Base-by-base conservation (phyloP, 2,329 filamentous ascomycete species). In the Trichophaea hybrida region DNA sequence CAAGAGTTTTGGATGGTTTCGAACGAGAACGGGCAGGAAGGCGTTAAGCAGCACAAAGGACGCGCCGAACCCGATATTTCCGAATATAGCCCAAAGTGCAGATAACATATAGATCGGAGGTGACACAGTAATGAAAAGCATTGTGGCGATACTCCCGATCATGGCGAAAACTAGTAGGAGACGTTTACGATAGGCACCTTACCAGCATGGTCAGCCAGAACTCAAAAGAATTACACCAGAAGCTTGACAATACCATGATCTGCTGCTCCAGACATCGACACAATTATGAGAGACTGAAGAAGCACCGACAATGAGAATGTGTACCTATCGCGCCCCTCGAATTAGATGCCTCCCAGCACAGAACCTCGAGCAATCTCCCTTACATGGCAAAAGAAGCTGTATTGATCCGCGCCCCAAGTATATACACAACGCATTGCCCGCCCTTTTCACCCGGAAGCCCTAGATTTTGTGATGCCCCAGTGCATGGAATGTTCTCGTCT, bases 11-110 rank as follows among this genome's bases (percentile, higher is more conserved):
- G 86, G 84, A 71, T 97, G 89, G 70, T 94, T 83, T 51, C 91
- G 81, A 59, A 97, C 93, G 7, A 98, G 78, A 6, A 98, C 76
- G 0, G 93, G 93, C 48, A 98, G 75, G 69, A 96, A 98, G 0
- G 90, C 95, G 73, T 98, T 98, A 50, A 98, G 75, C 10, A 98
- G 78, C 2, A 98, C 93, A 71, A 95, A 97, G 0, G 89, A 95
- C 13, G 90, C 89, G 24, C 93, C 93, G 70, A 96, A 94, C 49
- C 88, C 91, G 51, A 69, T 94, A 71, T 97, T 97, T 38, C 90
- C 86, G 54, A 97, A 76, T 65, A 97, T 88, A 34, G 93, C 90
- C 61, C 95, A 77, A 1, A 97, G 65, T 2, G 86, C 87, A 49
- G 86, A 91, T 8, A 97, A 72, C 2, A 95, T 69, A 70, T 95